phyloP scores from a whole-genome alignment of 257 asterid genomes.

The Salvia splendens region DNA sequence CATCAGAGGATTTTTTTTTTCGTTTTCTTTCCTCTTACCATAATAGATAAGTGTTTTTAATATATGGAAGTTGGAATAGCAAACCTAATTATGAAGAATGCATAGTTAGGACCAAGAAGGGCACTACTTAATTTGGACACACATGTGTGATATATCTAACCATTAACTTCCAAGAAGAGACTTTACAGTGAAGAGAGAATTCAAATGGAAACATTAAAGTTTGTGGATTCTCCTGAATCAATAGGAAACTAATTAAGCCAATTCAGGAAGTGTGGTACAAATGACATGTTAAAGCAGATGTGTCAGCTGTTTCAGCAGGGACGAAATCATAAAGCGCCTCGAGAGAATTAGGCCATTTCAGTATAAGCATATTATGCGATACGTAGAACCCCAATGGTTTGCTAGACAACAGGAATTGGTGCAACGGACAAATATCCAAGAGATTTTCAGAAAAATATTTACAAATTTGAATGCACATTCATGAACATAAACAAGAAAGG shows the following conservation, averaged over 20 bases:
- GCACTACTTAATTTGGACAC: constrained; percentile 10
- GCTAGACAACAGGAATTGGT: neutral
- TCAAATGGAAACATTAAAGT: constrained; percentile 4
- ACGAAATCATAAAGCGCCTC: neutral
- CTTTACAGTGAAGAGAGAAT: neutral
- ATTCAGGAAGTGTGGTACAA: neutral
- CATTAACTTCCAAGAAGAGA: constrained; percentile 16
- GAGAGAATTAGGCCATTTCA: neutral
- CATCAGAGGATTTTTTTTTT: neutral
- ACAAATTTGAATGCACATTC: neutral
- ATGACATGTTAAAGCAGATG: constrained; percentile 1
- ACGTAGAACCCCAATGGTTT: neutral
- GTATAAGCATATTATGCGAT: neutral
- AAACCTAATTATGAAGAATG: constrained; percentile 15
- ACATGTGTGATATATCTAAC: constrained; percentile 1
- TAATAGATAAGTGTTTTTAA: neutral
- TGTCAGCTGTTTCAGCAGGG: constrained; percentile 10
- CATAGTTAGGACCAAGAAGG: neutral
- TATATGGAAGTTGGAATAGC: constrained; percentile 22
- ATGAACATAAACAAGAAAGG: constrained; percentile 2
- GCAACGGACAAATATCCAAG: constrained; percentile 5
- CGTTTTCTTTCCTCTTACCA: neutral
- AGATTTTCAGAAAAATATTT: neutral
- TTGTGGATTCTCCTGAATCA: neutral
- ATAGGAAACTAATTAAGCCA: constrained; percentile 3